Percentiles rank a stretch among this genome's conserved stretches.
Evolutionary conservation across 148 eudicot species (phyloP).

Genomic region (Nepenthes gracilis): DNA sequence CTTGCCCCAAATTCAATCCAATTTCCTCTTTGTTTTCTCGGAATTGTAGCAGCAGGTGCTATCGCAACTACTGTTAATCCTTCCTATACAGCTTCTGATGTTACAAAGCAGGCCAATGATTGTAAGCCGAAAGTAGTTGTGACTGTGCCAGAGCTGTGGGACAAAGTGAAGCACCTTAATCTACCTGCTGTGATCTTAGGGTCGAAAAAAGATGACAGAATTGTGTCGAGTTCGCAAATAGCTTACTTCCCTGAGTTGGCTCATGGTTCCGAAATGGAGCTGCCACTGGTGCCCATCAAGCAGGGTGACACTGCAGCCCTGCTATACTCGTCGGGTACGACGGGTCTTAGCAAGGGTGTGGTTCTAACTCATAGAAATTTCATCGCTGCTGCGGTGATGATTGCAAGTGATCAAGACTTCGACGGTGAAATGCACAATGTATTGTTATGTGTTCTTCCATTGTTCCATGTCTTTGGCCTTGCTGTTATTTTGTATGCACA

Average conservation of each 20-base stretch:
- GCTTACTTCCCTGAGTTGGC: slow-evolving; percentile 35
- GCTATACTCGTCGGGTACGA: slow-evolving; percentile 72
- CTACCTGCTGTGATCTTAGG: slow-evolving; percentile 43
- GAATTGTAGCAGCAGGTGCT: slow-evolving; percentile 45
- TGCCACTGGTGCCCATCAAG: slow-evolving; percentile 16
- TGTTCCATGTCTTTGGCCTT: slow-evolving; percentile 82
- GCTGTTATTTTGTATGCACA: slow-evolving; percentile 38
- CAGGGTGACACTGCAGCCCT: slow-evolving; percentile 48
- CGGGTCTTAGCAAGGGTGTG: slow-evolving; percentile 67
- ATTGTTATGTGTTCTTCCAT: slow-evolving; percentile 48
- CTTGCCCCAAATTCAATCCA: slow-evolving; percentile 60
- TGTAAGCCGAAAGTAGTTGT: slow-evolving; percentile 40
- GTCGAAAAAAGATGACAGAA: background rate
- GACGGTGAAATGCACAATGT: slow-evolving; percentile 41
- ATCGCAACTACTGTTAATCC: slow-evolving; percentile 67
- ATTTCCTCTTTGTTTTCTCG: slow-evolving; percentile 39
- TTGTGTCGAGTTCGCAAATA: slow-evolving; percentile 9
- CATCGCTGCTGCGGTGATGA: slow-evolving; percentile 42
- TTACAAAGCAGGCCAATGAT: slow-evolving; percentile 48
- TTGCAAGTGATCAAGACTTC: slow-evolving; percentile 33
- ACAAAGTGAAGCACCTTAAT: slow-evolving; percentile 31
- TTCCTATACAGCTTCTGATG: slow-evolving; percentile 34
- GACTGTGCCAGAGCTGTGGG: slow-evolving; percentile 39
- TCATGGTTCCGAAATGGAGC: slow-evolving; percentile 22
- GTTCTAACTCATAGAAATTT: slow-evolving; percentile 57